Conservation (phyloP, 2,329 filamentous ascomycete genomes). For the Plectosphaerella cucumerina region DNA sequence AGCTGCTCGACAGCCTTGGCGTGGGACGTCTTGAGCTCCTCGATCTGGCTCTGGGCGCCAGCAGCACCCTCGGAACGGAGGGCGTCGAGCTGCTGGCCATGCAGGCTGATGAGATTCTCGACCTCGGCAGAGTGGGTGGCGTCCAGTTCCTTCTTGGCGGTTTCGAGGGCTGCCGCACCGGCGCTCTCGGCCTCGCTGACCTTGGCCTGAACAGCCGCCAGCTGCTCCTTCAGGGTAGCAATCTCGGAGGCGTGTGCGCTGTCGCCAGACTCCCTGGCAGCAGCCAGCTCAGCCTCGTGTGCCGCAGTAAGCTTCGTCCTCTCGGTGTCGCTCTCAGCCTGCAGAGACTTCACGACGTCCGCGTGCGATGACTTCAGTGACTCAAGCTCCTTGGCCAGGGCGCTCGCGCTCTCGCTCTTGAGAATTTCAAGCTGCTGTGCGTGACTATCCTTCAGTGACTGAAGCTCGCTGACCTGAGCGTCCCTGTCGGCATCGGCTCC, state of each 20-base stretch:
- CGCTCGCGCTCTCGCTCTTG: constrained; percentile 35
- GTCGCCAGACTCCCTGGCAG: constrained; percentile 25
- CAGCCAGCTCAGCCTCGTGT: constrained; percentile 25
- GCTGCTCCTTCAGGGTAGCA: constrained; percentile 26
- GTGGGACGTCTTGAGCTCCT: constrained; percentile 32
- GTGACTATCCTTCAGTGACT: constrained; percentile 50
- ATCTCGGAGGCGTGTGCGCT: constrained; percentile 30
- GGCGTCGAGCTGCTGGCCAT: constrained; percentile 35
- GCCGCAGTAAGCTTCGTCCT: constrained; percentile 27
- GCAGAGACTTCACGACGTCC: constrained; percentile 35
- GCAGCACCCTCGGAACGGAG: constrained; percentile 33
- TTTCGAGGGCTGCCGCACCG: constrained; percentile 40
- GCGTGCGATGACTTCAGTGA: constrained; percentile 39
- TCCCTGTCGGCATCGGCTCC: constrained; percentile 45
- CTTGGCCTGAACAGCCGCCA: constrained; percentile 24
- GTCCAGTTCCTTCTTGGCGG: constrained; percentile 39
- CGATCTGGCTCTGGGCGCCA: constrained; percentile 35
- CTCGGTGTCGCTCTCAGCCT: constrained; percentile 33
- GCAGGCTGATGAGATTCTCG: constrained; percentile 38
- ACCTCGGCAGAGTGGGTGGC: constrained; percentile 42
- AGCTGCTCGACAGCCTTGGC: constrained; percentile 34
- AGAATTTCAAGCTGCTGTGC: constrained; percentile 42
- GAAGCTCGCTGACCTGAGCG: constrained; percentile 43
- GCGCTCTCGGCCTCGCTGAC: constrained; percentile 31
- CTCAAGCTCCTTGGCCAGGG: constrained; percentile 35